phyloP scores from a whole-genome alignment of 2,329 filamentous ascomycete genomes.

The Didymella arachidicola region DNA sequence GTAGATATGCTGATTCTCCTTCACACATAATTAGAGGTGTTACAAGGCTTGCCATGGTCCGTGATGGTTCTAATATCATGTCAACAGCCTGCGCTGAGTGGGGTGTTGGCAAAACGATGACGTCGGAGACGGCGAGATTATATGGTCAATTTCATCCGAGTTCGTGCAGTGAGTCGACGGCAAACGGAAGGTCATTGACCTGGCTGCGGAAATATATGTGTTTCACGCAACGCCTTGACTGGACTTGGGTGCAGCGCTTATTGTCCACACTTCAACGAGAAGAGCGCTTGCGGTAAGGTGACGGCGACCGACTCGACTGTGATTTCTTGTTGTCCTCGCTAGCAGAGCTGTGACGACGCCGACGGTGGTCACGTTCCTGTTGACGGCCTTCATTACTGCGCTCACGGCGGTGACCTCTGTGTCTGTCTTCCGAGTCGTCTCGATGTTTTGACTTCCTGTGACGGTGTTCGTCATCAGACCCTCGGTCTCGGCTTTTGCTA shows the following conservation, averaged over 20 bases:
- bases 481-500: constrained; percentile 27
- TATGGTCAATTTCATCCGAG: not conserved
- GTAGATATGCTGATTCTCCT: not conserved
- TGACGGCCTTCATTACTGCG: constrained; percentile 19
- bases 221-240: not conserved
- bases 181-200: not conserved
- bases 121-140: not conserved
- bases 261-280: not conserved
- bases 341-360: constrained; percentile 27
- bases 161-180: not conserved
- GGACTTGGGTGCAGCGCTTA: not conserved
- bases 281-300: constrained; percentile 11
- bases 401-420: constrained; percentile 25
- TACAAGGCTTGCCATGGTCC: not conserved
- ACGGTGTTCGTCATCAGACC: constrained; percentile 22
- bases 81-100: not conserved
- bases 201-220: not conserved
- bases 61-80: not conserved
- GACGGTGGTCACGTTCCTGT: constrained; percentile 9
- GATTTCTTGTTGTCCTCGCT: constrained; percentile 20
- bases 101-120: not conserved
- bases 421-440: constrained; percentile 23
- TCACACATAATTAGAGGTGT: not conserved
- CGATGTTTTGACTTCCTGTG: constrained; percentile 17
- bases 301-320: constrained; percentile 15